Conservation (phyloP, 1,284 basidiomycete genomes). For the Wallemia hederae region DNA sequence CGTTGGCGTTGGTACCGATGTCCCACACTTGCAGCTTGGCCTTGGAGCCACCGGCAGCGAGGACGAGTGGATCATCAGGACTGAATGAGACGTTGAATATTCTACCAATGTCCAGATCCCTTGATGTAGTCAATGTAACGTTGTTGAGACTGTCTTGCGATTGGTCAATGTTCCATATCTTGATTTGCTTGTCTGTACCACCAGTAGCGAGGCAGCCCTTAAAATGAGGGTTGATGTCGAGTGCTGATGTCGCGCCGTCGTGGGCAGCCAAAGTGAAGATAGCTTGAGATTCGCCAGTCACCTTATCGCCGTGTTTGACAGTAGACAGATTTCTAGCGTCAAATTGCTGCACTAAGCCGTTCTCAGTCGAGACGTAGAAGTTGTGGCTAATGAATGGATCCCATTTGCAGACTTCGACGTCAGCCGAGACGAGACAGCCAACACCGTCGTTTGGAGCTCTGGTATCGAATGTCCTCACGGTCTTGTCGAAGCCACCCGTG, state of each 20-base stretch:
- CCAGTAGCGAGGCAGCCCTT: slow-evolving; percentile 75
- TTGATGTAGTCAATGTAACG: slow-evolving; percentile 43
- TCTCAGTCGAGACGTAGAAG: slow-evolving; percentile 79
- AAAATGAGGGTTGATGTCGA: slow-evolving; percentile 76
- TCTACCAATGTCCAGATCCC: slow-evolving; percentile 35
- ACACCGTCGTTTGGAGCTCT: slow-evolving; percentile 45
- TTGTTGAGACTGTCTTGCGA: slow-evolving; percentile 36
- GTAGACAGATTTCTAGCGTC: slow-evolving; percentile 58
- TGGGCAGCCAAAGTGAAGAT: slow-evolving; percentile 82
- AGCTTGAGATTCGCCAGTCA: slow-evolving; percentile 14
- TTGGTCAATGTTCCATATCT: slow-evolving; percentile 63
- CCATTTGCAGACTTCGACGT: slow-evolving; percentile 83
- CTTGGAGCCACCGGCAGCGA: slow-evolving; percentile 78
- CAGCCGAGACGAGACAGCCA: slow-evolving; percentile 47
- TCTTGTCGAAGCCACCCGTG: slow-evolving; percentile 79
- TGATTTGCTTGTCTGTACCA: slow-evolving; percentile 68
- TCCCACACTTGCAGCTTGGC: slow-evolving; percentile 91
- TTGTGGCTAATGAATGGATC: slow-evolving; percentile 68
- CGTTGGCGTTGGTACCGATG: slow-evolving; percentile 42
- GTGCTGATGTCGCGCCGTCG: slow-evolving; percentile 65
- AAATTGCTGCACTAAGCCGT: slow-evolving; percentile 68
- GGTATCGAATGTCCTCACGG: slow-evolving; percentile 73
- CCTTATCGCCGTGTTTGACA: slow-evolving; percentile 22
- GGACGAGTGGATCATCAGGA: slow-evolving; percentile 72
- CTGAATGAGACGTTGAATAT: slow-evolving; percentile 74